Conservation (phyloP, 805 yeast genomes). For the Ogataea minuta region DNA sequence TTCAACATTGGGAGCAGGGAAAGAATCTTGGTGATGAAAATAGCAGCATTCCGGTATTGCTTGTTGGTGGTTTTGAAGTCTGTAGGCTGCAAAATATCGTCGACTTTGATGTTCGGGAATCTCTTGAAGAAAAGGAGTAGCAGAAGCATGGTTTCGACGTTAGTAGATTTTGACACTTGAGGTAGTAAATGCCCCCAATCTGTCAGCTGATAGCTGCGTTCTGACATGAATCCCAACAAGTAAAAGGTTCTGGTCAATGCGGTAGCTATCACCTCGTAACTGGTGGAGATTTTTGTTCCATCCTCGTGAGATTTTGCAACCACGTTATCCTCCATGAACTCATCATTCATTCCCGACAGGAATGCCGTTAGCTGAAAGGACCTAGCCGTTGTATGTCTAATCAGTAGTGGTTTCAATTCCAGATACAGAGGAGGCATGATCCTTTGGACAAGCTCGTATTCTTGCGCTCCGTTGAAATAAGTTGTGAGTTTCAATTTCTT, state of each 20-base stretch:
- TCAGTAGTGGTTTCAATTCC: slow-evolving; percentile 34
- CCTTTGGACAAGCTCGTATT: slow-evolving; percentile 47
- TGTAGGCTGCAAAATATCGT: slow-evolving; percentile 38
- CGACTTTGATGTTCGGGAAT: slow-evolving; percentile 38
- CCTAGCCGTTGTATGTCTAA: slow-evolving; percentile 32
- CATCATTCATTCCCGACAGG: slow-evolving; percentile 31
- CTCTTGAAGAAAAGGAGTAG: slow-evolving; percentile 44
- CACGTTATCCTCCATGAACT: slow-evolving; percentile 29
- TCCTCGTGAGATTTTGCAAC: slow-evolving; percentile 22
- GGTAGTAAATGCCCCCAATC: slow-evolving; percentile 52
- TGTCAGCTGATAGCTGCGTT: slow-evolving; percentile 42
- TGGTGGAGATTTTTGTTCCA: slow-evolving; percentile 37
- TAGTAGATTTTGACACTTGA: slow-evolving; percentile 30
- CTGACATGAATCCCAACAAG: slow-evolving; percentile 48
- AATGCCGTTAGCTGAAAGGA: slow-evolving; percentile 35
- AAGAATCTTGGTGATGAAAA: slow-evolving; percentile 48
- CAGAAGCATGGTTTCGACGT: slow-evolving; percentile 43
- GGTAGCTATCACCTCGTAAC: slow-evolving; percentile 57
- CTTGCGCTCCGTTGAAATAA: slow-evolving; percentile 23
- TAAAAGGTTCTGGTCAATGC: slow-evolving; percentile 52
- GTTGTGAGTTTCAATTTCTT: slow-evolving; percentile 56
- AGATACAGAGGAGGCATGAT: slow-evolving; percentile 51
- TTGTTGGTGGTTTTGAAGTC: slow-evolving; percentile 37
- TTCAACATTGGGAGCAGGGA: slow-evolving; percentile 47
- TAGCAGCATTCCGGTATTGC: slow-evolving; percentile 36